Percentiles rank a stretch among this genome's conserved stretches.
Conservation (phyloP, 139 green algal species). For the Chlamydomonas sp. region DNA sequence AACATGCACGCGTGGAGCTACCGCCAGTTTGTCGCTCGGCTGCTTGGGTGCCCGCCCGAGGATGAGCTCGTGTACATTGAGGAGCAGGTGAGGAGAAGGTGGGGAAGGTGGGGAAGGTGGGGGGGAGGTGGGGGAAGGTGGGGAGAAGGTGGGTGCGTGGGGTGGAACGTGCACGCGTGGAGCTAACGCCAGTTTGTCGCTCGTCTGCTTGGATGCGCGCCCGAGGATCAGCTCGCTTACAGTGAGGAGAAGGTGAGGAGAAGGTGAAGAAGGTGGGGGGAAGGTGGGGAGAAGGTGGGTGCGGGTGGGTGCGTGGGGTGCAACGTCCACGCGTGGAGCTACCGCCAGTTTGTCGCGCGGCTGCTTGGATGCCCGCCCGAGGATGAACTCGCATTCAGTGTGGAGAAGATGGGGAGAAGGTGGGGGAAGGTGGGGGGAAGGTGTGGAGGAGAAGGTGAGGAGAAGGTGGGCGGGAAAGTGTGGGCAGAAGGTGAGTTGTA, state of each 20-base stretch:
- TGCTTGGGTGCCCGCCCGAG: constrained; percentile 37
- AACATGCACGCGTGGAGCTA: constrained; percentile 97
- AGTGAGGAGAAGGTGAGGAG: constrained; percentile 20
- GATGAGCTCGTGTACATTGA: constrained; percentile 63
- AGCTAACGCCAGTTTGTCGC: constrained; percentile 74
- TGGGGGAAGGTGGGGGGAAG: no score
- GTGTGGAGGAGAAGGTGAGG: no score
- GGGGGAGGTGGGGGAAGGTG: no score
- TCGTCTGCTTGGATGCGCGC: constrained; percentile 33
- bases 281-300: no score
- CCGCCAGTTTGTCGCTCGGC: constrained; percentile 56
- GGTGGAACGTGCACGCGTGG: constrained; percentile 95
- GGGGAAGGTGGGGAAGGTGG: no score
- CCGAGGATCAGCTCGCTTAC: constrained; percentile 65
- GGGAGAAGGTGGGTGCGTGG: no score
- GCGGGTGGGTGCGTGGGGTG: constrained; percentile 76
- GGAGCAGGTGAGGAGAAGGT: constrained; percentile 12
- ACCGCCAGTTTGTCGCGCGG: constrained; percentile 65
- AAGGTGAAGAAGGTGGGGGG: no score
- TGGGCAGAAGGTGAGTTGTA: no score
- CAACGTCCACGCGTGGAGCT: constrained; percentile 95
- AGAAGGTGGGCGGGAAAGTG: no score
- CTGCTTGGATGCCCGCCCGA: constrained; percentile 37
- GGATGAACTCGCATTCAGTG: constrained; percentile 62
- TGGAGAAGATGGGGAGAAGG: constrained; percentile 12